Percentiles rank a stretch among this genome's conserved stretches.
phyloP scores from a whole-genome alignment of 2,329 filamentous ascomycete species.

The Colletotrichum gloeosporioides region DNA sequence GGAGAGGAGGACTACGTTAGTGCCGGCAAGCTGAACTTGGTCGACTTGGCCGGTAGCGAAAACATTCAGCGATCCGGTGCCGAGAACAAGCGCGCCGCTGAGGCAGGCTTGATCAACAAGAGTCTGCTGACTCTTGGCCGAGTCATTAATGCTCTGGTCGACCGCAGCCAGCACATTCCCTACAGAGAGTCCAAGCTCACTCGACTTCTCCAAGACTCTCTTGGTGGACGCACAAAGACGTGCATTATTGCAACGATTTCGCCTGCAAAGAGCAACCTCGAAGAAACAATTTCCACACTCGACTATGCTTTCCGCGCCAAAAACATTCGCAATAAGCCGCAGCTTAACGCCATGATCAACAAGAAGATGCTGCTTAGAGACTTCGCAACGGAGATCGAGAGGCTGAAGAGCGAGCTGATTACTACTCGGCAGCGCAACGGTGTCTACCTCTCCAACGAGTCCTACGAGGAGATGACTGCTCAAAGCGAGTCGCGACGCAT shows the following conservation, averaged over 20 bases:
- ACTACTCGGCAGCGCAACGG: conserved; percentile 92
- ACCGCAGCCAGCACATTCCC: conserved; percentile 88
- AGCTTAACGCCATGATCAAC: conserved; percentile 88
- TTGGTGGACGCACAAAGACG: conserved; percentile 94
- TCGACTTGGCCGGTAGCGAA: conserved; percentile 95
- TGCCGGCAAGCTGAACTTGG: conserved; percentile 92
- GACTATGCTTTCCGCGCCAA: conserved; percentile 98
- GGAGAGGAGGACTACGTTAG: conserved; percentile 91
- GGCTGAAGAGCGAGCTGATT: conserved; percentile 91
- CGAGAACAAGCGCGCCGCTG: conserved; percentile 95
- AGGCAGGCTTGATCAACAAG: conserved; percentile 98
- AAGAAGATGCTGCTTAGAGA: conserved; percentile 93
- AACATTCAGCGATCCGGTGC: conserved; percentile 97
- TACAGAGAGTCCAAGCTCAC: conserved; percentile 88
- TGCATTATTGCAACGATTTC: conserved; percentile 98
- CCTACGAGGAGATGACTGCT: conserved; percentile 88
- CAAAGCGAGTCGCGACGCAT: conserved; percentile 93
- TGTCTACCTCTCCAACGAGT: conserved; percentile 88
- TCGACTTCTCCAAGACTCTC: conserved; percentile 80
- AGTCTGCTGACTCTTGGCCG: conserved; percentile 92
- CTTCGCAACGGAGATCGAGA: conserved; percentile 92
- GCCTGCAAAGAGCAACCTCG: conserved; percentile 91
- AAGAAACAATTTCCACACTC: conserved; percentile 97
- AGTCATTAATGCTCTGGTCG: conserved; percentile 96
- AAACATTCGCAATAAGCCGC: conserved; percentile 98